A percentile compares a stretch with the other conserved stretches of the same genome.
Conservation (phyloP, 306 rosid species). For the Inga laurina region DNA sequence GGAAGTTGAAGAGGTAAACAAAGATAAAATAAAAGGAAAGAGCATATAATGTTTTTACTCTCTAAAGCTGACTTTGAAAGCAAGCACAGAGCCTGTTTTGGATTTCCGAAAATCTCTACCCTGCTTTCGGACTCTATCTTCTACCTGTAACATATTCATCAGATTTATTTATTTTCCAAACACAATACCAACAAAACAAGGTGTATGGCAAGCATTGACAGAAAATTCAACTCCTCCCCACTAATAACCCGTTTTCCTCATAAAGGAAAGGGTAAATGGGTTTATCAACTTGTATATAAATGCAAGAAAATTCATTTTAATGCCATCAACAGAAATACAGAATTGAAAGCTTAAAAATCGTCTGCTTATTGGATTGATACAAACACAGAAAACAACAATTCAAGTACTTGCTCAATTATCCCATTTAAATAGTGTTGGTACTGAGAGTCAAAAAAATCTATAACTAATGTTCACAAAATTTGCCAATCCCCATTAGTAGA, state of each 20-base stretch:
- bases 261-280: not conserved
- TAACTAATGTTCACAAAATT: not conserved
- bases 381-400: not conserved
- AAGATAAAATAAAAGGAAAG: not conserved
- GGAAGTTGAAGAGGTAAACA: not conserved
- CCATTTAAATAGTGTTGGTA: not conserved
- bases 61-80: constrained; percentile 96
- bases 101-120: constrained; percentile 80
- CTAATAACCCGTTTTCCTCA: not conserved
- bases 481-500: not conserved
- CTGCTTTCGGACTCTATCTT: constrained; percentile 79
- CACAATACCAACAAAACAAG: not conserved
- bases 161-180: constrained; percentile 27
- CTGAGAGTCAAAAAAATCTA: not conserved
- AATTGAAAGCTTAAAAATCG: not conserved
- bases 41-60: constrained; percentile 51
- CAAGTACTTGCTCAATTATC: not conserved
- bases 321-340: not conserved
- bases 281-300: not conserved
- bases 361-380: not conserved
- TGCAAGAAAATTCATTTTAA: constrained; percentile 5
- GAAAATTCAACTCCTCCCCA: no score
- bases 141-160: constrained; percentile 51
- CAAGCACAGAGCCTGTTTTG: constrained; percentile 80
- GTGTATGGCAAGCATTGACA: not conserved